phyloP scores from a whole-genome alignment of 208 protist species.

The Wallacemonas sp. region DNA sequence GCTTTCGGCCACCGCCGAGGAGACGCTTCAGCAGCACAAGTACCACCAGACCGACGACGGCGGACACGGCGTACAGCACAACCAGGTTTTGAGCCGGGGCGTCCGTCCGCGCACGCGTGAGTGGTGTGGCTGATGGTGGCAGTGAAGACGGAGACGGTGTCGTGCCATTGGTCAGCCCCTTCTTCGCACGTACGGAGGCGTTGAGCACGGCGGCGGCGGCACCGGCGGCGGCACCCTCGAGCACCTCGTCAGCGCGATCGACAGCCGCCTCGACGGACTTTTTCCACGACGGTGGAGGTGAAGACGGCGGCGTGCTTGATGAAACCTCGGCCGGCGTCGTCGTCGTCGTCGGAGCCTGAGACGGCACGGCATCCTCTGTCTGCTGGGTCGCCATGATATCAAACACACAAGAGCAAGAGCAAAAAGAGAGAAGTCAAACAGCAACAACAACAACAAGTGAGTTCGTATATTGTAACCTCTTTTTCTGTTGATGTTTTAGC shows the following conservation, averaged over 20 bases:
- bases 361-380: not conserved
- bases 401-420: not conserved
- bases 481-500: too few species aligned
- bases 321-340: not conserved
- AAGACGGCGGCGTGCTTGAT: not conserved
- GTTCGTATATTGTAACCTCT: too few species aligned
- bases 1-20: not conserved
- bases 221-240: not conserved
- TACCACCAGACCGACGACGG: constrained; percentile 18
- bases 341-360: not conserved
- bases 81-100: not conserved
- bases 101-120: not conserved
- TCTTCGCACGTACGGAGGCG: not conserved
- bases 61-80: not conserved
- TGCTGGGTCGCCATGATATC: not conserved
- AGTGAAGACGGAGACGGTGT: not conserved
- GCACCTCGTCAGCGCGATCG: not conserved
- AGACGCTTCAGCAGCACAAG: constrained; percentile 19
- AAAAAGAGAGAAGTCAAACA: not conserved
- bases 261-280: not conserved
- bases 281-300: not conserved
- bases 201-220: not conserved
- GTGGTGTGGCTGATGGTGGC: not conserved
- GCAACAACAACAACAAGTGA: too few species aligned
- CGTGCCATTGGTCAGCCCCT: not conserved